Evolutionary conservation across 306 rosid genomes (phyloP).

Genomic region (Cucurbita moschata): DNA sequence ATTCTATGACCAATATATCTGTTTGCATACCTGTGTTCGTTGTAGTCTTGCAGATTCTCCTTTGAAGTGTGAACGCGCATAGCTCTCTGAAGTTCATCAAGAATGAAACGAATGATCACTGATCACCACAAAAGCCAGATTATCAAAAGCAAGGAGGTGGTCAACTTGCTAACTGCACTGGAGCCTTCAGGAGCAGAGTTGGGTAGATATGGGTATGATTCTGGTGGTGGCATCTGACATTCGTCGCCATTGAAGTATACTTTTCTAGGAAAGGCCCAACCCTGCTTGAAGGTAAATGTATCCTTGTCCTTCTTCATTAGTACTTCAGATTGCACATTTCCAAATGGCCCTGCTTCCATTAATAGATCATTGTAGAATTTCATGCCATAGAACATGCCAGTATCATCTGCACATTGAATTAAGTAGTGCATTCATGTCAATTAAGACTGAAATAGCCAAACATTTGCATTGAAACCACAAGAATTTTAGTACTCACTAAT

Average conservation of each 20-base stretch:
- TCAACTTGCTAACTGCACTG: constrained; percentile 8
- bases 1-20: neutral
- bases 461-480: neutral
- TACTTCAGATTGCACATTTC: constrained; percentile 80
- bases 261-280: constrained; percentile 95
- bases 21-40: neutral
- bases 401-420: constrained; percentile 56
- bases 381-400: constrained; percentile 91
- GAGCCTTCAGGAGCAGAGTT: constrained; percentile 34
- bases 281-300: constrained; percentile 66
- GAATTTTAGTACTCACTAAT: constrained; percentile 42
- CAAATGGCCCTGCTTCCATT: constrained; percentile 81
- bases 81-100: neutral
- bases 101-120: neutral
- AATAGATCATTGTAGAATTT: constrained; percentile 70
- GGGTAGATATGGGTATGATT: constrained; percentile 67
- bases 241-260: constrained; percentile 89
- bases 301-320: constrained; percentile 60
- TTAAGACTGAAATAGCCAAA: neutral
- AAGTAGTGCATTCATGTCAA: neutral
- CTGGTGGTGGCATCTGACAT: constrained; percentile 84
- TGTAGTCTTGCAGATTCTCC: neutral
- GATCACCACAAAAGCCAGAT: constrained; percentile 19
- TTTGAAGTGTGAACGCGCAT: neutral
- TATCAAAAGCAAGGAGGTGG: constrained; percentile 18